These are phyloP conservation scores for Porcisia deanei DNA, from an alignment of 208 protist genomes.

Conservation along the genomic window DNA sequence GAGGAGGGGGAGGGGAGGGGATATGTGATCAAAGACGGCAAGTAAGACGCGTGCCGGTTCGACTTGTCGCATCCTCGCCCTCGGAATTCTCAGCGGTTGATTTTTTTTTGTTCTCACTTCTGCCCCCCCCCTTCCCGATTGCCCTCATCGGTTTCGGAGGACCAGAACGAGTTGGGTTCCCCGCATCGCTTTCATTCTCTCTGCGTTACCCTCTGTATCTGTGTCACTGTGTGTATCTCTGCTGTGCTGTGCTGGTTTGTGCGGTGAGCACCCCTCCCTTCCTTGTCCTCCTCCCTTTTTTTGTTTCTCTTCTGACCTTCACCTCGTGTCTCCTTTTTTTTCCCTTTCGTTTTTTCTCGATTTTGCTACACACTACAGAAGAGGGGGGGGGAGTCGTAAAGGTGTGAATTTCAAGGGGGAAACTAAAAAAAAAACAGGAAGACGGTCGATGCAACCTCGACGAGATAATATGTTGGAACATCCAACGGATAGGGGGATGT, in stretches of 20 bases:
- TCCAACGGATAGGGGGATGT: no score
- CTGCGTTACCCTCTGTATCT: background rate
- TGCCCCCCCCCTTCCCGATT: background rate
- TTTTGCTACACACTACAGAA: no score
- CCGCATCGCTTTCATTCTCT: background rate
- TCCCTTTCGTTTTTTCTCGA: no score
- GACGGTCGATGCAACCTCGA: no score
- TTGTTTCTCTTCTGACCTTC: background rate
- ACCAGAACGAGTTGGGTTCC: background rate
- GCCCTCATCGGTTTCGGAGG: background rate
- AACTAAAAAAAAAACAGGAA: no score
- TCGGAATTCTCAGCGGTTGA: background rate
- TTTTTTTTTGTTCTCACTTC: background rate
- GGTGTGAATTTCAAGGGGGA: no score
- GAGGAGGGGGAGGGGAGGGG: background rate
- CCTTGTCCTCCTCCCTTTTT: background rate
- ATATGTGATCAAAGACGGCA: background rate
- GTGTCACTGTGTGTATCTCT: background rate
- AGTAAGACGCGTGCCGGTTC: background rate
- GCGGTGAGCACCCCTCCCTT: background rate
- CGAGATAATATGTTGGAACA: no score
- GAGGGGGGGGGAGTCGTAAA: no score
- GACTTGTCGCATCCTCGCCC: background rate
- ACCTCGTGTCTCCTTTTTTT: no score
- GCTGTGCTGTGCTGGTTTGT: background rate